A percentile compares a stretch with the other conserved stretches of the same genome.
Evolutionary conservation across 2,329 filamentous ascomycete genomes (phyloP).

Genomic region (Simplicillium sp.): DNA sequence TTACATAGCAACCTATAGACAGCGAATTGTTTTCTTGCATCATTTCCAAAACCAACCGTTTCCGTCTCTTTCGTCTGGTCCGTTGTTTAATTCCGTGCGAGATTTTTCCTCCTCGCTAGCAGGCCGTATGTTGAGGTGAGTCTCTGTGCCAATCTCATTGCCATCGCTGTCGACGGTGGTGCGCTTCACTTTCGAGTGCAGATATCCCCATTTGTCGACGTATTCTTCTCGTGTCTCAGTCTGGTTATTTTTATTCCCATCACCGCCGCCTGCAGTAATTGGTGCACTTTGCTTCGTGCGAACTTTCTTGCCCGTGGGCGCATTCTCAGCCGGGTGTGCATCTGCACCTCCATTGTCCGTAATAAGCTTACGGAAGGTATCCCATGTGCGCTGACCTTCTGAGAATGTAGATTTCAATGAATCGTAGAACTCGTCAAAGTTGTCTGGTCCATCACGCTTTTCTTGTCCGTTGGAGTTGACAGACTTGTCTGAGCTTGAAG

Average conservation of each 20-base stretch:
- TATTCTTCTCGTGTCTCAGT: constrained; percentile 29
- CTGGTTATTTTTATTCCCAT: constrained; percentile 18
- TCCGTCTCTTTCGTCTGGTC: constrained; percentile 2
- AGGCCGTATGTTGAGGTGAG: constrained; percentile 21
- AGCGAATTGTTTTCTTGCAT: background rate
- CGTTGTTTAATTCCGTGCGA: background rate
- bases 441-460: constrained; percentile 13
- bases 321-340: background rate
- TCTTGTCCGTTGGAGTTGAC: background rate
- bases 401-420: constrained; percentile 25
- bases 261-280: background rate
- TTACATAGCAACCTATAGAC: background rate
- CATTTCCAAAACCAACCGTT: constrained; percentile 10
- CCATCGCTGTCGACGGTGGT: constrained; percentile 31
- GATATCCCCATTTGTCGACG: constrained; percentile 31
- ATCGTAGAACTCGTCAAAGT: constrained; percentile 32
- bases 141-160: constrained; percentile 27
- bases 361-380: constrained; percentile 27
- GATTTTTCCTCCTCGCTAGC: constrained; percentile 12
- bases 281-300: background rate
- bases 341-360: constrained; percentile 9
- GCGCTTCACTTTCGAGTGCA: constrained; percentile 29
- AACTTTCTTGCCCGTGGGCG: background rate
- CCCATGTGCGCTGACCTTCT: constrained; percentile 27
- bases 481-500: background rate